Evolutionary conservation across 208 protist genomes (phyloP), one percentile per base, ranked within the genome.

Genomic region (Acanthamoeba royreba): DNA sequence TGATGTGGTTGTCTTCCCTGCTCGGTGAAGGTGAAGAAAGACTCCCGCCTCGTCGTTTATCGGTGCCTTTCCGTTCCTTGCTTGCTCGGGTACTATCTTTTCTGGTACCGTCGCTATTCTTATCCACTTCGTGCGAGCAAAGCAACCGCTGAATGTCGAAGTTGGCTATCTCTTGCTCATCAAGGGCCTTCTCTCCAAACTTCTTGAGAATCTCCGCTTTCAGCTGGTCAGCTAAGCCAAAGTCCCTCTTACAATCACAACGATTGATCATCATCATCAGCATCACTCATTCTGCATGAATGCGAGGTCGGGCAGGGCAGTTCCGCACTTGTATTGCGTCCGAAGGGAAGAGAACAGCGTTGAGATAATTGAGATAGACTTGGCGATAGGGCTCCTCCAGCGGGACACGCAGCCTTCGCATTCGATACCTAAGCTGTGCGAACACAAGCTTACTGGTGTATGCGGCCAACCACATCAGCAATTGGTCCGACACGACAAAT

Each of bases 351-450:
- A 83, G 42, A 19, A 83, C 5, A 3, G 13, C 31, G 43, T 83
- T 83, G 25, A 83, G 72, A n/a, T 52, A 53, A 15, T 0, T 17
- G 13, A 83, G 38, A 45, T 83, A 83, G 72, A 83, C 42, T 1
- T 83, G 43, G 72, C 72, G 72, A 33, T 83, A 83, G 42, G 72
- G 72, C 43, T 83, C 72, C 72, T 83, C 72, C n/a, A 83, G 43
- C 42, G 72, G 72, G 43, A 83, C 72, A 7, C 72, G 72, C 38
- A 83, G 72, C 72, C 52, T 35, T 31, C 38, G 25, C 72, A 83
- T 83, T 1, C 72, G 72, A 22, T 52, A n/a, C 72, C 72, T 47
- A 22, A 83, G 72, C 25, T 35, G 5, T 4, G 42, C 72, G 7
- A 83, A 53, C 0, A 83, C 42, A 31, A 83, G 46, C 28, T 83